Base-by-base conservation (phyloP, 2,329 filamentous ascomycete species). In the Aureobasidium sp. region DNA sequence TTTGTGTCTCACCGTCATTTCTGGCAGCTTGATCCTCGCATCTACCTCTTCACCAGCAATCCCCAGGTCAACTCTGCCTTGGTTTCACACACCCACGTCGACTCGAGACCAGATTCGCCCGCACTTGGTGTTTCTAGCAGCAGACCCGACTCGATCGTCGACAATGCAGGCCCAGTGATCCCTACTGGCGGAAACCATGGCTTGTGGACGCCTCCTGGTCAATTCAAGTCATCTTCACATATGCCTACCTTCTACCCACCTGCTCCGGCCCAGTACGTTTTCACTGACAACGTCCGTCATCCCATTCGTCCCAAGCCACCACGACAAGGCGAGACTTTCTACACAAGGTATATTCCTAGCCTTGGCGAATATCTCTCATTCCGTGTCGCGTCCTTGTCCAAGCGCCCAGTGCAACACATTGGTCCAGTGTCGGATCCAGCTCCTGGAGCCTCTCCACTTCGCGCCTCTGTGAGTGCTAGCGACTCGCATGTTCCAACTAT, bases 221-320 rank as follows among this genome's bases (percentile, higher is more conserved):
- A 90, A 0, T 96, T 93, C 74, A 86, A 85, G 67, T 95, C 90
- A 1, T 84, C 85, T 15, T 94, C 89, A 45, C 90, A 96, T 73
- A 79, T 97, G 2, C 92, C 93, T 2, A 96, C 91, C 0, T 97
- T 91, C 76, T 97, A 90, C 68, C 92, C 92, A 2, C 91, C 92
- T 0, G 81, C 88, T 1, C 90, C 94, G 1, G 77, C 90, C 9
- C 89, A 93, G 67, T 97, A 93, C 72, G 87, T 83, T 4, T 86
- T 88, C 65, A 92, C 90, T 2, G 86, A 90, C 71, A 84, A 87
- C 63, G 79, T 92, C 49, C 87, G 91, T 0, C 94, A 99, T 71
- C 94, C 94, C 0, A 79, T 95, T 45, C 86, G 94, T 0, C 88
- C 90, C 1, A 96, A 95, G 72, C 91, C 93, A 0, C 90, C 91